Evolutionary conservation across 2,329 filamentous ascomycete species (phyloP), one percentile per base, ranked within the genome.

Genomic region (Fusarium temperatum): DNA sequence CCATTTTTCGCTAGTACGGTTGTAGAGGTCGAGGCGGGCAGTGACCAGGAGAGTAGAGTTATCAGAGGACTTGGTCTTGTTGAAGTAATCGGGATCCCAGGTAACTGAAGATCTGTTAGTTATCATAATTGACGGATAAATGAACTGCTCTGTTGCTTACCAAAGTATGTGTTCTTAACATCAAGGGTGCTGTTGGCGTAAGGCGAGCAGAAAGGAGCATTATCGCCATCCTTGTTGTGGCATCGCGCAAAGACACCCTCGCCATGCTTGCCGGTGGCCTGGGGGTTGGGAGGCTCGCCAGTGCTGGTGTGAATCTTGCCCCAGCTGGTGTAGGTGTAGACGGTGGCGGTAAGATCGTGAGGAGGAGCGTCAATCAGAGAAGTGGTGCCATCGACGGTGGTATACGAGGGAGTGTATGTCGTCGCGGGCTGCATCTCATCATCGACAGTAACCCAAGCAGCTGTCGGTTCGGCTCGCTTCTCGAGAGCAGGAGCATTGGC

Each of bases 51-150:
- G 68, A 38, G 80, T 80, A 35, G 75, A 59, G 73, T 82, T 82
- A 69, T 66, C 71, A 74, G 84, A 82, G 61, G 82, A 80, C 50
- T 84, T 83, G 63, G 82, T 80, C 54, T 81, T 78, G 75, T 82
- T 82, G 82, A 88, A 89, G 80, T 83, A 87, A 57, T 84, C 80
- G 30, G 87, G 82, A 73, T 90, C 88, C 88, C 88, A 90, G 35
- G 87, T 89, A 61, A 90, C 88, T 90, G 8, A 26, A 30, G 11
- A 18, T 18, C 15, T 45, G 48, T 66, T 61, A 70, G 59, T 32
- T 44, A 13, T 8, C 15, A 17, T 10, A 32, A 39, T 15, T 38
- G 35, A 53, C 24, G 11, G 17, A 41, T 41, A 8, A 17, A 32
- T 30, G 15, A 17, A 36, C 30, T 24, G 10, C 13, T 57, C 26